Evolutionary conservation across 345 rosid genomes (phyloP).

Genomic region (Sonneratia alba): DNA sequence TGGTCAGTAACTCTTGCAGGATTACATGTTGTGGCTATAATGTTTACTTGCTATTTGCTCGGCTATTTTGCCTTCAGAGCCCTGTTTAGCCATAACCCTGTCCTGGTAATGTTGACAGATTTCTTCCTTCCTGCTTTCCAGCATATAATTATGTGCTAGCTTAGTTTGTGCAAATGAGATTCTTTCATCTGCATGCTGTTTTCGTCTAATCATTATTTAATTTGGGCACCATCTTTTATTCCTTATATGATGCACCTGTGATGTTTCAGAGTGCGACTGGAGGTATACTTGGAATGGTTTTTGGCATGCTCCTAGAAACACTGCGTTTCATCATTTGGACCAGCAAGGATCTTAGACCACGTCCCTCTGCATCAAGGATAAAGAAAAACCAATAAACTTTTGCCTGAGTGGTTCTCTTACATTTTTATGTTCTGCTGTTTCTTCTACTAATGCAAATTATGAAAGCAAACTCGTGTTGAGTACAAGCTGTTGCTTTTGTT

Average conservation of each 20-base stretch:
- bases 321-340: conserved; percentile 74
- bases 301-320: conserved; percentile 85
- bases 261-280: conserved; percentile 77
- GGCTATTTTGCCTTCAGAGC: conserved; percentile 84
- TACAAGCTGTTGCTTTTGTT: neutral
- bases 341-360: conserved; percentile 26
- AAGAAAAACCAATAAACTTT: conserved; percentile 59
- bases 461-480: neutral
- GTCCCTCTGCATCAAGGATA: conserved; percentile 30
- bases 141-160: neutral
- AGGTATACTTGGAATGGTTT: conserved; percentile 83
- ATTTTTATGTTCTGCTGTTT: neutral
- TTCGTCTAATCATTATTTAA: neutral
- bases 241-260: neutral
- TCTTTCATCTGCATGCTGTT: neutral
- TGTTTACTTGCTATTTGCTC: conserved; percentile 94
- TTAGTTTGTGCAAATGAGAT: neutral
- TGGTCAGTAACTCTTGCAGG: conserved; percentile 31
- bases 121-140: neutral
- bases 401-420: conserved; percentile 1
- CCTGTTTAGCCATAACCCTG: conserved; percentile 57
- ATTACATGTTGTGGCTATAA: conserved; percentile 66
- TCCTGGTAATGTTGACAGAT: conserved; percentile 35
- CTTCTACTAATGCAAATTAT: neutral
- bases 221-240: neutral